phyloP scores from a whole-genome alignment of 2,329 filamentous ascomycete species.

The Cytospora chrysosperma region DNA sequence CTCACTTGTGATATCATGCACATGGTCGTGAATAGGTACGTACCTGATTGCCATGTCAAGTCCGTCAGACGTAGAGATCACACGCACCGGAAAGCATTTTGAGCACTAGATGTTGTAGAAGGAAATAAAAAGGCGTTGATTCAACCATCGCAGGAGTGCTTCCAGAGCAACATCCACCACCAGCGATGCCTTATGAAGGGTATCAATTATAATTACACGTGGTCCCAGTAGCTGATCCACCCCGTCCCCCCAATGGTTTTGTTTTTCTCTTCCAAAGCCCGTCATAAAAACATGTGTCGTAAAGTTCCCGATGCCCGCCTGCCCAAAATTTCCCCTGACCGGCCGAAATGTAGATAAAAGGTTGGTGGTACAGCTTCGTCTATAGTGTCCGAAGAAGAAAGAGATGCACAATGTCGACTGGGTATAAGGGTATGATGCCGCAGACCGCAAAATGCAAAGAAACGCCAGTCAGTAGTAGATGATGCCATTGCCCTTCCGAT shows the following conservation, averaged over 20 bases:
- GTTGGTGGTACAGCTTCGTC: slow-evolving; percentile 11
- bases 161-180: slow-evolving; percentile 8
- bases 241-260: neutral
- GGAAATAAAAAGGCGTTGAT: slow-evolving; percentile 1
- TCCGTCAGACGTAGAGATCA: neutral
- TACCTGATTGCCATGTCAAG: no score
- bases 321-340: neutral
- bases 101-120: neutral
- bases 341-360: neutral
- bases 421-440: slow-evolving; percentile 20
- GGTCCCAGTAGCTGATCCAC: slow-evolving; percentile 9
- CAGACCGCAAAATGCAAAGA: slow-evolving; percentile 12
- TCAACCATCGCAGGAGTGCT: slow-evolving; percentile 6
- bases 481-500: slow-evolving; percentile 11
- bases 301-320: neutral
- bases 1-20: neutral
- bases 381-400: slow-evolving; percentile 1
- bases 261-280: slow-evolving; percentile 8
- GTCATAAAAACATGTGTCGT: slow-evolving; percentile 15
- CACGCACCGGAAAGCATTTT: neutral
- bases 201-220: slow-evolving; percentile 17
- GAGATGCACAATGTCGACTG: slow-evolving; percentile 2
- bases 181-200: slow-evolving; percentile 17
- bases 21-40: neutral
- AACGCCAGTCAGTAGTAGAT: slow-evolving; percentile 16